phyloP scores from a whole-genome alignment of 108 stramenopile genomes.

The Nitzschia palea region DNA sequence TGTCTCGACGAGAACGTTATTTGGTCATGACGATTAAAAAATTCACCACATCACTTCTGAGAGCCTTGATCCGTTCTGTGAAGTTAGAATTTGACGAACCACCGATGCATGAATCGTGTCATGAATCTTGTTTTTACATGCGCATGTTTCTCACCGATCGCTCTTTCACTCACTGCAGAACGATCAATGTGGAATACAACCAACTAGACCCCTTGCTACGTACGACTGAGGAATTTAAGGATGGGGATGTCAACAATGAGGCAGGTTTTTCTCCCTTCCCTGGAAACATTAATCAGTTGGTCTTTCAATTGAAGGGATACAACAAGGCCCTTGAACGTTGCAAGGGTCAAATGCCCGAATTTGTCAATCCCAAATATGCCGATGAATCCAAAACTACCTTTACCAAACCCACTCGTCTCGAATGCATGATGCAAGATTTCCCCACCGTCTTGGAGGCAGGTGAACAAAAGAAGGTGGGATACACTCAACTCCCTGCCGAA shows the following conservation, averaged over 20 bases:
- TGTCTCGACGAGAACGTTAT: no score
- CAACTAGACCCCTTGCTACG: conserved; percentile 94
- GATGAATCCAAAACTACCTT: conserved; percentile 91
- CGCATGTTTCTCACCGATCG: no score
- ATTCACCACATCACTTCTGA: conserved; percentile 53
- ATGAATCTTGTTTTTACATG: no score
- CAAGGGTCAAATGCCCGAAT: conserved; percentile 88
- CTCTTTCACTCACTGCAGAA: conserved; percentile 25
- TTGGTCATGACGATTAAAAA: conserved; percentile 22
- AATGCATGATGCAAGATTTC: conserved; percentile 99
- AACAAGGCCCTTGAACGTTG: conserved; percentile 69
- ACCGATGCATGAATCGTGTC: neutral
- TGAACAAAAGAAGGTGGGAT: conserved; percentile 86
- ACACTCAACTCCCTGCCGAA: conserved; percentile 85
- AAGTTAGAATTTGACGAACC: conserved; percentile 13
- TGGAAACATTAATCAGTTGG: conserved; percentile 96
- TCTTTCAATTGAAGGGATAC: conserved; percentile 89
- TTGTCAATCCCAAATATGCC: conserved; percentile 99
- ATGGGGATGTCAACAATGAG: conserved; percentile 92
- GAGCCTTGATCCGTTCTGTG: neutral
- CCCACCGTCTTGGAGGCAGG: conserved; percentile 82
- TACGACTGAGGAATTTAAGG: conserved; percentile 69
- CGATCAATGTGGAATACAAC: conserved; percentile 96
- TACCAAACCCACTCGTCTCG: conserved; percentile 98
- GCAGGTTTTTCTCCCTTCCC: conserved; percentile 96